Conservation (phyloP, 2,329 filamentous ascomycete species). For the Diaporthe citriasiana region DNA sequence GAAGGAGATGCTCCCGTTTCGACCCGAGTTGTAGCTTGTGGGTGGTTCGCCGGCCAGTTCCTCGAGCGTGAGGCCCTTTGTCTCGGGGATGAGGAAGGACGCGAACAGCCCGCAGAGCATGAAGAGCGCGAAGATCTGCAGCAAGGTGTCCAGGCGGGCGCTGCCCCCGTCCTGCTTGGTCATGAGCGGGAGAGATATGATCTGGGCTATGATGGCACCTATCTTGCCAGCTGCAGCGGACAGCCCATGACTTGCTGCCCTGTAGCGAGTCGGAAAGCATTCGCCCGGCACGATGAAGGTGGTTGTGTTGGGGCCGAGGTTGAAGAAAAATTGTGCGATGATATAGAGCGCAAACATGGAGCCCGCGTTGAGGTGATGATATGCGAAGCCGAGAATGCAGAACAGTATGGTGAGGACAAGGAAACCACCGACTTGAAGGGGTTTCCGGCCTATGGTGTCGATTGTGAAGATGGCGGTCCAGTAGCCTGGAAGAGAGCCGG, state of each 20-base stretch:
- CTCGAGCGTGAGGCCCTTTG: slow-evolving; percentile 80
- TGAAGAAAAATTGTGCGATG: slow-evolving; percentile 76
- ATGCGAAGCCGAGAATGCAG: slow-evolving; percentile 72
- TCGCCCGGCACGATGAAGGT: slow-evolving; percentile 76
- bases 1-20: slow-evolving; percentile 63
- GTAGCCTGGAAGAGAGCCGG: slow-evolving; percentile 84
- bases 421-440: slow-evolving; percentile 78
- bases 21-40: slow-evolving; percentile 68
- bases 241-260: slow-evolving; percentile 74
- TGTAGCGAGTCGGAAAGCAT: slow-evolving; percentile 75
- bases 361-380: slow-evolving; percentile 61
- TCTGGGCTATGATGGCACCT: slow-evolving; percentile 77
- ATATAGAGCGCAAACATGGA: slow-evolving; percentile 74
- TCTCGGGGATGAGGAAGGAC: slow-evolving; percentile 82
- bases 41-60: slow-evolving; percentile 76
- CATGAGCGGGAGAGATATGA: slow-evolving; percentile 74
- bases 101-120: slow-evolving; percentile 81
- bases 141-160: slow-evolving; percentile 69
- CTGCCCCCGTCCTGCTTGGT: slow-evolving; percentile 60
- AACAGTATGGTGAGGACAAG: slow-evolving; percentile 73
- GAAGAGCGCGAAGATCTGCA: slow-evolving; percentile 85
- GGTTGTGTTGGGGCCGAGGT: slow-evolving; percentile 75
- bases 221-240: slow-evolving; percentile 77
- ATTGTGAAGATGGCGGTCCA: slow-evolving; percentile 82
- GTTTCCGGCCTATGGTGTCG: slow-evolving; percentile 82